Conservation (phyloP, 2,329 filamentous ascomycete genomes). For the Diaporthe vexans region DNA sequence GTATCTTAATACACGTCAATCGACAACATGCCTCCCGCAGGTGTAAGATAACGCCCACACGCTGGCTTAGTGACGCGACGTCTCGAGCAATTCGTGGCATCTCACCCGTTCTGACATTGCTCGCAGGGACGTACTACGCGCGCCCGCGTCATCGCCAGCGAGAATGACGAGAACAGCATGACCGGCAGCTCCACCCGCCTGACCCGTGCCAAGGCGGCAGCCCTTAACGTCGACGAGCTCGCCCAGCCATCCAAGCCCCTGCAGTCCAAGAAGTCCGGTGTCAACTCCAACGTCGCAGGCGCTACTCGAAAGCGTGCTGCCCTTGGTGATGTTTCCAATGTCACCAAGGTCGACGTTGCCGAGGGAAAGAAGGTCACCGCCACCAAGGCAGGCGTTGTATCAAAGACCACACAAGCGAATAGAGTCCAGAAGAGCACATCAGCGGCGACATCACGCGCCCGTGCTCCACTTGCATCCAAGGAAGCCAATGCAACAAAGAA, state of each 20-base stretch:
- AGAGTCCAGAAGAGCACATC: slow-evolving; percentile 81
- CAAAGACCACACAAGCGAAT: slow-evolving; percentile 85
- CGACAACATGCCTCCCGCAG: slow-evolving; percentile 48
- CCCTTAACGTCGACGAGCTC: slow-evolving; percentile 74
- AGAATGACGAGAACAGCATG: slow-evolving; percentile 90
- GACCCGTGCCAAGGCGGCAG: slow-evolving; percentile 92
- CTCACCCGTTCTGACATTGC: slow-evolving; percentile 46
- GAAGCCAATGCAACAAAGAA: slow-evolving; percentile 59
- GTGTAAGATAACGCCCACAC: slow-evolving; percentile 50
- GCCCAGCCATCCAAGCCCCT: slow-evolving; percentile 71
- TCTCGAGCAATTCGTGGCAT: slow-evolving; percentile 12
- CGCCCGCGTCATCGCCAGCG: slow-evolving; percentile 82
- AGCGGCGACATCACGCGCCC: slow-evolving; percentile 72
- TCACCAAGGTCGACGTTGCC: slow-evolving; percentile 80
- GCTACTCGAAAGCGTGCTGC: slow-evolving; percentile 80
- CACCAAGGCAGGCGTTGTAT: slow-evolving; percentile 77
- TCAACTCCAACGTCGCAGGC: slow-evolving; percentile 62
- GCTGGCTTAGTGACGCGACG: slow-evolving; percentile 31
- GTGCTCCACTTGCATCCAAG: slow-evolving; percentile 70
- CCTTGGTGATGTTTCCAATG: slow-evolving; percentile 95
- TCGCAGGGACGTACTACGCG: slow-evolving; percentile 76
- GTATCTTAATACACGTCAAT: slow-evolving; percentile 38
- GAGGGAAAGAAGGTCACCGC: slow-evolving; percentile 80
- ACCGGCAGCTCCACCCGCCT: slow-evolving; percentile 77
- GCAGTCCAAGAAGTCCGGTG: slow-evolving; percentile 77